These are phyloP conservation scores for Boeremia lycopersici DNA, from an alignment of 2,329 filamentous ascomycete genomes.

Conservation along the genomic window DNA sequence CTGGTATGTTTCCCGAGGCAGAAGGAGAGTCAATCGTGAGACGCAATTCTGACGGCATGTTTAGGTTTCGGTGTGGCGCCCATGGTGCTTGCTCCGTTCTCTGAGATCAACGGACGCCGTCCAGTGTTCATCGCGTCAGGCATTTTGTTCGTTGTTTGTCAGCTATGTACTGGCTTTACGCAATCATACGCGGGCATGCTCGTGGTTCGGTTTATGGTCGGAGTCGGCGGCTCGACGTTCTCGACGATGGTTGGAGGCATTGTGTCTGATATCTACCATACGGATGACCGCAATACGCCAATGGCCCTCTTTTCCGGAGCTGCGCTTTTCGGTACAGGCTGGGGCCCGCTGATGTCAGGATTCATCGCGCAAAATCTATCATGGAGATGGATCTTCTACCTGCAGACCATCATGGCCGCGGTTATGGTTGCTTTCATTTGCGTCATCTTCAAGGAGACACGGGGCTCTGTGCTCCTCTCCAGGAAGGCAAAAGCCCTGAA, in stretches of 20 bases:
- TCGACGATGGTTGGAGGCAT: conserved; percentile 93
- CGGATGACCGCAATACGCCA: conserved; percentile 79
- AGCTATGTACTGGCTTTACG: conserved; percentile 76
- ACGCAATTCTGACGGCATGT: background rate
- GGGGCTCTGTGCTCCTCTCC: conserved; percentile 79
- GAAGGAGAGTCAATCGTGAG: background rate
- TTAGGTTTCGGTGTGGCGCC: conserved; percentile 78
- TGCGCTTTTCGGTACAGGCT: conserved; percentile 78
- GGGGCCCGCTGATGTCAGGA: conserved; percentile 75
- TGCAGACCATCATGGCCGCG: conserved; percentile 75
- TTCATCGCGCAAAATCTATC: conserved; percentile 69
- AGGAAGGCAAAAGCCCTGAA: conserved; percentile 77
- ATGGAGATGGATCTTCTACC: conserved; percentile 91
- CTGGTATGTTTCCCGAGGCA: conserved; percentile 20
- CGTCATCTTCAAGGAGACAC: conserved; percentile 78
- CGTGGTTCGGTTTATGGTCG: conserved; percentile 75
- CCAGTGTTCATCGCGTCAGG: conserved; percentile 81
- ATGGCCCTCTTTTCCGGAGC: conserved; percentile 88
- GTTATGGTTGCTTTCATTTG: conserved; percentile 68
- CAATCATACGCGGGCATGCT: conserved; percentile 74
- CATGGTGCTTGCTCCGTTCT: conserved; percentile 87
- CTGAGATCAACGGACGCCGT: conserved; percentile 84
- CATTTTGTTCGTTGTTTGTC: conserved; percentile 71
- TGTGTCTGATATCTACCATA: conserved; percentile 82
- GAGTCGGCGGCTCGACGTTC: conserved; percentile 78